phyloP scores from a whole-genome alignment of 2,329 filamentous ascomycete species.

The Chalaropsis thielavioides region DNA sequence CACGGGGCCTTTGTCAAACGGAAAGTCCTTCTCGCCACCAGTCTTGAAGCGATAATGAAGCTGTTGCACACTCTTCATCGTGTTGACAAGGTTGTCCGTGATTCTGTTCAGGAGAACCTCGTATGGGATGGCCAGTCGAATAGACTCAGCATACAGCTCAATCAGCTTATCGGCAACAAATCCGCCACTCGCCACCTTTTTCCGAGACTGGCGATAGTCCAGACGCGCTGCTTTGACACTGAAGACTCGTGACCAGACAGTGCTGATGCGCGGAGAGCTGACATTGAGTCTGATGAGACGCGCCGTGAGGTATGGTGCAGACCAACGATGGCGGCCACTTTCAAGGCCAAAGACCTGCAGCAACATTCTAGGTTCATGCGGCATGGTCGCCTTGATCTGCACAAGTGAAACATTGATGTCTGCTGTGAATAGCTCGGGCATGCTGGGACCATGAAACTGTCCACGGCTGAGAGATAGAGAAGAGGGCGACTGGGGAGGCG shows the following conservation, averaged over 20 bases:
- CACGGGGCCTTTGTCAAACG: conserved; percentile 72
- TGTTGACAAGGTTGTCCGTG: conserved; percentile 85
- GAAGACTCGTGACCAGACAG: conserved; percentile 73
- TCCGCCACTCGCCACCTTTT: conserved; percentile 45
- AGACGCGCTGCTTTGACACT: conserved; percentile 69
- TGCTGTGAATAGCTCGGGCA: conserved; percentile 57
- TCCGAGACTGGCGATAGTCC: conserved; percentile 63
- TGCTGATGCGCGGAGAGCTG: conserved; percentile 66
- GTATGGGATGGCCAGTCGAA: conserved; percentile 78
- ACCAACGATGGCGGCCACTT: conserved; percentile 73
- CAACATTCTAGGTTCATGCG: conserved; percentile 81
- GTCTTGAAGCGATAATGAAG: conserved; percentile 85
- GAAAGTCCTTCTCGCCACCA: conserved; percentile 58
- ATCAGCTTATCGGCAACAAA: conserved; percentile 64
- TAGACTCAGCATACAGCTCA: conserved; percentile 71
- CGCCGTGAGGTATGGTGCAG: conserved; percentile 63
- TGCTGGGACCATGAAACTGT: conserved; percentile 2
- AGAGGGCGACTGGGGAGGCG: conserved; percentile 24
- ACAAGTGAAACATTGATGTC: conserved; percentile 71
- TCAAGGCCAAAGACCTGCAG: conserved; percentile 74
- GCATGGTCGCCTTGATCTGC: conserved; percentile 80
- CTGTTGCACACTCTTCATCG: conserved; percentile 73
- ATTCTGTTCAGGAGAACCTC: conserved; percentile 80
- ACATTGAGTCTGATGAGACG: conserved; percentile 75
- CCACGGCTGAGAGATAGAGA: conserved; percentile 11